These are phyloP conservation scores for Aureobasidium leucospermi DNA, from an alignment of 2,329 filamentous ascomycete species.

Conservation along the genomic window DNA sequence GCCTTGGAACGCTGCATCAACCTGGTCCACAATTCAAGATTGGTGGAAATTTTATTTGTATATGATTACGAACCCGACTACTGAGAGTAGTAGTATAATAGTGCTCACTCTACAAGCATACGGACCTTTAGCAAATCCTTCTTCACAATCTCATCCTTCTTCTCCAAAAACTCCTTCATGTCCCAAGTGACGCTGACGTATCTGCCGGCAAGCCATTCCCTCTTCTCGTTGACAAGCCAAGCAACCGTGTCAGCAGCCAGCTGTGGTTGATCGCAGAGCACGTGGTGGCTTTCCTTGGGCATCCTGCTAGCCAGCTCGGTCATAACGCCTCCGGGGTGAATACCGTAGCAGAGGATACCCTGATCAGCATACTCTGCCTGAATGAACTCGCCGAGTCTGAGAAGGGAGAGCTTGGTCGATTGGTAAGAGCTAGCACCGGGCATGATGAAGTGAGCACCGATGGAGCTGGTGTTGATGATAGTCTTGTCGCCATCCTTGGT, in stretches of 20 bases:
- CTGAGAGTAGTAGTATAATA: background rate
- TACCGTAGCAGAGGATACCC: slow-evolving; percentile 34
- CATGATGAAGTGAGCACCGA: slow-evolving; percentile 30
- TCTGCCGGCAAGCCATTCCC: slow-evolving; percentile 33
- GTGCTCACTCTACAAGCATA: slow-evolving; percentile 5
- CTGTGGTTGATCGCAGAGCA: slow-evolving; percentile 24
- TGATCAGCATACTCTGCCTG: slow-evolving; percentile 37
- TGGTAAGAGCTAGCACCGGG: slow-evolving; percentile 40
- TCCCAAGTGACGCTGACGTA: slow-evolving; percentile 34
- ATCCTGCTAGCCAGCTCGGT: slow-evolving; percentile 37
- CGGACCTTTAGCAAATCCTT: slow-evolving; percentile 30
- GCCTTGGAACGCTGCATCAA: too few species aligned
- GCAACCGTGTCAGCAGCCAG: slow-evolving; percentile 27
- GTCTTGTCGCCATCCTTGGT: slow-evolving; percentile 32
- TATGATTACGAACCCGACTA: too few species aligned
- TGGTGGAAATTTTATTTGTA: too few species aligned
- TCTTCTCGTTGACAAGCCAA: slow-evolving; percentile 26
- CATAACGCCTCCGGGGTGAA: slow-evolving; percentile 42
- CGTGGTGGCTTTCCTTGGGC: slow-evolving; percentile 23
- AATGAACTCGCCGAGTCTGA: slow-evolving; percentile 40
- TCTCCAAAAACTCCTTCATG: slow-evolving; percentile 30
- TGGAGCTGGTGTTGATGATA: slow-evolving; percentile 36
- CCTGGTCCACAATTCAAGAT: too few species aligned
- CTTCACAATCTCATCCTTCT: slow-evolving; percentile 28
- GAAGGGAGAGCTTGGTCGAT: slow-evolving; percentile 38